Base-by-base conservation (phyloP, 148 eudicot species). In the Heliamphora exappendiculata region DNA sequence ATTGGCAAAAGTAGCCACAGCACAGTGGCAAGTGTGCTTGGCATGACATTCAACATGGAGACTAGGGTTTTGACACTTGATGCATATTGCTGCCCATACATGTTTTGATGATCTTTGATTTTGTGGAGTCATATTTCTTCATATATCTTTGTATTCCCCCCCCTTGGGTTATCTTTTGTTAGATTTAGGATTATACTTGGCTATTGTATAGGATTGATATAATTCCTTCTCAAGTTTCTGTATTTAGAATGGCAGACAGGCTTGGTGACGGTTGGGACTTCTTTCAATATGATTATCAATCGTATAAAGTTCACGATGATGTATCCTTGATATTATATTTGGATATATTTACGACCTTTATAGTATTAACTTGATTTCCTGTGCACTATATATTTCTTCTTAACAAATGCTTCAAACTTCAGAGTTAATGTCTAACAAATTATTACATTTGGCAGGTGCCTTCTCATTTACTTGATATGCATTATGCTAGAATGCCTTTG, bases 401-500 rank as follows among this genome's bases (percentile, higher is more conserved):
- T 42, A 54, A 33, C 62, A 26, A 49, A 70, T 73, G 20, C 0
- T 59, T 26, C 20, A 31, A 62, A 60, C 58, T 44, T 29, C 5
- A 11, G 5, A 7, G 28, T 20, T 59, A 5, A 13, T 45, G 11
- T 33, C 29, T 51, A 42, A 63, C 42, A 7, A 64, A 31, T 13
- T 49, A 57, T 67, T 74, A 55, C 10, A 60, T 20, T 76, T 57
- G 34, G 31, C 85, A 94, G 97, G 89, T 89, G 67, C 93, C 86
- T 79, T 85, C 97, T 73, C 85, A 85, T 53, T 79, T 87, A 54
- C 80, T 83, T 74, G 97, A 93, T 70, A 87, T 89, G 86, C 92
- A 90, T 77, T 92, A 90, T 57, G 78, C 91, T 10, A 85, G 97
- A 82, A 88, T 92, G 91, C 92, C 96, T 50, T 82, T 94, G 81